Evolutionary conservation across 73 alveolate genomes (phyloP).

Genomic region (Paramecium tetraurelia): DNA sequence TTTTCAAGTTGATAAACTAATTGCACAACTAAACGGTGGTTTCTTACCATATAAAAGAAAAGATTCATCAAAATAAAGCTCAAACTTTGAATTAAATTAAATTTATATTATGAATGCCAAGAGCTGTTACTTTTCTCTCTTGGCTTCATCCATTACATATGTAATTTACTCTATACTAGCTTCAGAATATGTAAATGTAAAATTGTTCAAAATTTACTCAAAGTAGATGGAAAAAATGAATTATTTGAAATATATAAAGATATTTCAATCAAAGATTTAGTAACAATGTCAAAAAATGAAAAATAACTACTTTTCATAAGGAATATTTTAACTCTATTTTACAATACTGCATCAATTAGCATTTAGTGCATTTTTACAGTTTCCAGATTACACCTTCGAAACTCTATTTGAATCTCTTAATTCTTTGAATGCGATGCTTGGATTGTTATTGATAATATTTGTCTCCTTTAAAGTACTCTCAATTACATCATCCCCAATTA

Average conservation of each 20-base stretch:
- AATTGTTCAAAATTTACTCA: not conserved
- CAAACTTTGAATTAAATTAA: not conserved
- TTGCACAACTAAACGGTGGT: not conserved
- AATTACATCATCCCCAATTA: not conserved
- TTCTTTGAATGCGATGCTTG: not conserved
- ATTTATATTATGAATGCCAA: not conserved
- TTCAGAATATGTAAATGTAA: not conserved
- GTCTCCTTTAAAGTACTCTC: not conserved
- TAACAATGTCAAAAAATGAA: not conserved
- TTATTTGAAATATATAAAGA: not conserved
- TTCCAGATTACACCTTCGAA: not conserved
- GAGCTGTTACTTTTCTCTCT: not conserved
- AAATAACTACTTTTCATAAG: not conserved
- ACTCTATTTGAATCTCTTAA: not conserved
- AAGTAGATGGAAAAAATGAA: not conserved
- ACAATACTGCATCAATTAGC: not conserved
- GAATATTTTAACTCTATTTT: not conserved
- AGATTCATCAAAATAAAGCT: not conserved
- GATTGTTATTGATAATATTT: not conserved
- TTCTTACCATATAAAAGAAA: not conserved
- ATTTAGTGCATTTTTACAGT: not conserved
- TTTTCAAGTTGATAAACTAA: not conserved
- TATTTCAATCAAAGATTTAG: not conserved
- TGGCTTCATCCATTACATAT: not conserved
- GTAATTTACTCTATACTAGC: not conserved